phyloP scores from a whole-genome alignment of 2,329 filamentous ascomycete species.

The Blastomyces emzantsi region DNA sequence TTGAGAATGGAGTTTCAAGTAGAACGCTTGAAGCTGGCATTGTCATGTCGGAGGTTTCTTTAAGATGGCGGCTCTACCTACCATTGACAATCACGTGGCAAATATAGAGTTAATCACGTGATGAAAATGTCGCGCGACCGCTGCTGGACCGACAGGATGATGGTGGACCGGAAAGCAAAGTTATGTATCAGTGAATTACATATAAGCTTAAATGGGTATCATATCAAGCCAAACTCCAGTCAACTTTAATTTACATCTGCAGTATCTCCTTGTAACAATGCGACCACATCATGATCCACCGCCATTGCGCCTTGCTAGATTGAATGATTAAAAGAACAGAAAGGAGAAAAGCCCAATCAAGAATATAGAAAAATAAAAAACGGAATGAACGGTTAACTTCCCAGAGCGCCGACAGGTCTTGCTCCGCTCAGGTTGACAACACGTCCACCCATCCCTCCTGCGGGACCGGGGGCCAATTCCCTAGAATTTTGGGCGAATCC shows the following conservation, averaged over 20 bases:
- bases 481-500: conserved; percentile 23
- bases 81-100: neutral
- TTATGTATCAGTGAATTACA: neutral
- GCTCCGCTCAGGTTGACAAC: conserved; percentile 51
- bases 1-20: neutral
- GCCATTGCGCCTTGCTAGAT: neutral
- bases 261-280: neutral
- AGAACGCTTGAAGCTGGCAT: neutral
- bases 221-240: neutral
- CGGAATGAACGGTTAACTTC: neutral
- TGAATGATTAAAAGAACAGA: neutral
- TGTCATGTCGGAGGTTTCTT: neutral
- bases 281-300: neutral
- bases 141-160: neutral
- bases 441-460: conserved; percentile 38
- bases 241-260: neutral
- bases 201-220: conserved; percentile 1
- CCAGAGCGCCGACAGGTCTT: conserved; percentile 39
- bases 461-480: conserved; percentile 23
- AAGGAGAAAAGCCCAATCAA: neutral
- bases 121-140: no score
- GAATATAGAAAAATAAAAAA: neutral
- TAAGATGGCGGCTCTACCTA: no score
- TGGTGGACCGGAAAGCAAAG: neutral
- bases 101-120: neutral